Base-by-base conservation (phyloP, 805 yeast genomes). In the Maudiozyma turicensis region DNA sequence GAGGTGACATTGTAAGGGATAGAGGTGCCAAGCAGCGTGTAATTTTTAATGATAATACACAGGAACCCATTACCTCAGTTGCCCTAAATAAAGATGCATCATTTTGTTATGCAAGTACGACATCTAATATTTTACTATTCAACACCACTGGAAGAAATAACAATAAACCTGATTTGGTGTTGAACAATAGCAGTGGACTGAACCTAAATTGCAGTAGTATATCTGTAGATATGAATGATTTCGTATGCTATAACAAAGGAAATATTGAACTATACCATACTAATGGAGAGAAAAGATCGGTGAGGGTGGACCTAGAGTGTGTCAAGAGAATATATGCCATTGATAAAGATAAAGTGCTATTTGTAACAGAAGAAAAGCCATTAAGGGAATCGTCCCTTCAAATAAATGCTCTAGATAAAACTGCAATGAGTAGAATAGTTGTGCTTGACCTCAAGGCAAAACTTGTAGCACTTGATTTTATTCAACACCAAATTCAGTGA, bases 1-100 rank as follows among this genome's bases (percentile, higher is more conserved):
- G 98, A 53, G 99, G 99, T 8, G 98, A 93, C 64, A 65, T 93
- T 33, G 55, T 87, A 6, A 79, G 89, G 56, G 99, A 93, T 60
- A 71, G 95, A 50, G 98, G 98, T 0, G 81, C 95, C 8, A 78
- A 93, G 54, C 98, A 91, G 59, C 71, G 97, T 31, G 64, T 84
- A 0, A 81, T 90, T 0, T 86, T 81, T 60, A 86, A 84, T 50
- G 77, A 82, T 46, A 42, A 55, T 5, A 66, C 67, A 13, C 68
- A 73, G 2, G 93, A 87, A 45, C 95, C 97, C 1, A 75, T 93
- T 15, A 91, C 98, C 0, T 84, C 86, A 0, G 66, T 91, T 1
- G 75, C 77, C 31, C 77, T 90, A 55, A 73, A 65, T 45, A 54
- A 61, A 32, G 75, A 77, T 45, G 73, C 73, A 13, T 73, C 76